A percentile compares a stretch with the other conserved stretches of the same genome.
phyloP scores from a whole-genome alignment of 2,329 filamentous ascomycete species.

The Colletotrichum abscissum region DNA sequence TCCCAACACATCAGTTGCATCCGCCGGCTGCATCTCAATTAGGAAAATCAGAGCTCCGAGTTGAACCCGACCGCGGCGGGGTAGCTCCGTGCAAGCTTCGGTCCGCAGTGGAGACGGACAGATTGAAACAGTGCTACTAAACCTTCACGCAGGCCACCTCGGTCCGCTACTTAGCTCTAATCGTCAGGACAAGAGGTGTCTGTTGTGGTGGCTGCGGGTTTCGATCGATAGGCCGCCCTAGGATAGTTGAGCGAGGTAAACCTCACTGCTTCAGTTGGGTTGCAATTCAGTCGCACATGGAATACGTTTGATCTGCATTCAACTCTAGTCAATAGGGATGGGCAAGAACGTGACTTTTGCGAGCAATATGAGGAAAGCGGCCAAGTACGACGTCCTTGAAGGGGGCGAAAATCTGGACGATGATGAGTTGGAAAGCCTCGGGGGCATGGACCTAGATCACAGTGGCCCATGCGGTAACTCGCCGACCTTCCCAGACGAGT shows the following conservation, averaged over 20 bases:
- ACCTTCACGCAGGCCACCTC: neutral
- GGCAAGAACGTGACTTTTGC: constrained; percentile 15
- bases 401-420: neutral
- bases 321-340: neutral
- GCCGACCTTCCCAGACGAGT: constrained; percentile 15
- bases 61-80: neutral
- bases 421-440: constrained; percentile 11
- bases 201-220: neutral
- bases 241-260: neutral
- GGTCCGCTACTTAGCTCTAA: neutral
- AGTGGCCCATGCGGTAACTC: neutral
- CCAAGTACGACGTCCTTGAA: constrained; percentile 10
- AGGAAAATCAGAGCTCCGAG: neutral
- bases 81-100: neutral
- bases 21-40: neutral
- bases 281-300: neutral
- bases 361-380: neutral
- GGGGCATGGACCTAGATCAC: neutral
- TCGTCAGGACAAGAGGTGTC: no score
- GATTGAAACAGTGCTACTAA: neutral
- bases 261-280: neutral
- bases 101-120: neutral
- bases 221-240: neutral
- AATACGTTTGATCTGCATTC: no score
- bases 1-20: no score